phyloP scores from a whole-genome alignment of 2,329 filamentous ascomycete species.

The Phyllachora maydis region DNA sequence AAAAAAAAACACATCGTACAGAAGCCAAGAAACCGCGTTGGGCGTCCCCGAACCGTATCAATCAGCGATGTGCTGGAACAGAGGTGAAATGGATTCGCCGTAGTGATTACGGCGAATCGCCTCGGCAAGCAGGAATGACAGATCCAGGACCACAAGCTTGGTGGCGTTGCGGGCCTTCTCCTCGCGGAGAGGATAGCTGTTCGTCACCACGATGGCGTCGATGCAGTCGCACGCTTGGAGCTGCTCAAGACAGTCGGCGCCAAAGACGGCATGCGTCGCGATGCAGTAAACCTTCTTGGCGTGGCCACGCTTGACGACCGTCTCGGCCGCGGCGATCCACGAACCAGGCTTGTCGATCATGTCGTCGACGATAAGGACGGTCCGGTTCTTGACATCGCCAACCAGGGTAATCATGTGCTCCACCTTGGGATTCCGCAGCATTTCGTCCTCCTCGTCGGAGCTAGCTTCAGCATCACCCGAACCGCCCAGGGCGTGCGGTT shows the following conservation, averaged over 20 bases:
- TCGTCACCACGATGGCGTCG: constrained; percentile 83
- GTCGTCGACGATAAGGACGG: constrained; percentile 90
- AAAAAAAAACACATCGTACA: constrained; percentile 3
- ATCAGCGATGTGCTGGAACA: constrained; percentile 48
- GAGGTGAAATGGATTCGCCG: constrained; percentile 57
- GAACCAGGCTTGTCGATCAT: constrained; percentile 97
- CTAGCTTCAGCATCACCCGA: constrained; percentile 70
- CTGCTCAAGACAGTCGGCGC: constrained; percentile 71
- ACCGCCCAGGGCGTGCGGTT: constrained; percentile 56
- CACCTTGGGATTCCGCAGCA: constrained; percentile 56
- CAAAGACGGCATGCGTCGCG: constrained; percentile 89
- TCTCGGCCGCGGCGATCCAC: constrained; percentile 95
- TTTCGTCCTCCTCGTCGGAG: constrained; percentile 85
- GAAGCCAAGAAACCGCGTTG: constrained; percentile 5
- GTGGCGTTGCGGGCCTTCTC: constrained; percentile 47
- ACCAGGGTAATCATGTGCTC: constrained; percentile 98
- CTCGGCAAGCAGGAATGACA: constrained; percentile 74
- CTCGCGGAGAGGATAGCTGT: constrained; percentile 80
- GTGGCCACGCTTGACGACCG: constrained; percentile 77
- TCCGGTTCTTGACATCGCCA: constrained; percentile 71
- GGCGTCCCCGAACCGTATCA: too few species aligned
- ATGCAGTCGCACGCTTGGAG: constrained; percentile 88
- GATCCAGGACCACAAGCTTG: constrained; percentile 78
- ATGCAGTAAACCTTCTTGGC: constrained; percentile 95
- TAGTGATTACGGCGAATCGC: constrained; percentile 93